These are phyloP conservation scores for Euclidium syriacum DNA, from an alignment of 345 rosid genomes.

Conservation along the genomic window DNA sequence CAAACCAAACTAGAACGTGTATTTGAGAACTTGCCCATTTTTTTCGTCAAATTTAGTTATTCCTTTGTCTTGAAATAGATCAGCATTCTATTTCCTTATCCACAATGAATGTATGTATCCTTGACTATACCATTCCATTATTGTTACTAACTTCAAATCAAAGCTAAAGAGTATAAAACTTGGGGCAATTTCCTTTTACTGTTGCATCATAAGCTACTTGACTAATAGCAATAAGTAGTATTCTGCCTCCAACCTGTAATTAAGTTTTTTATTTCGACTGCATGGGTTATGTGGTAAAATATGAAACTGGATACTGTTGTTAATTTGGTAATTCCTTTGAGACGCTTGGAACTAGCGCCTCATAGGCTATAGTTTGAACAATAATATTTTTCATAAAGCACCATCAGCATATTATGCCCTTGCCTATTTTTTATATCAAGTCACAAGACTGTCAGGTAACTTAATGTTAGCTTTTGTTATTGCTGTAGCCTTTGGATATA, in stretches of 20 bases:
- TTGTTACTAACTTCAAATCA: slow-evolving; percentile 1
- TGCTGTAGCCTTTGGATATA: slow-evolving; percentile 81
- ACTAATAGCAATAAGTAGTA: not conserved
- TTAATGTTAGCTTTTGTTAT: slow-evolving; percentile 19
- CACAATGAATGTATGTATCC: not conserved
- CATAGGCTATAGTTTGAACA: not conserved
- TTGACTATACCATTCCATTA: not conserved
- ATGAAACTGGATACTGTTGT: slow-evolving; percentile 9
- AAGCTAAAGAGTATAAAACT: not conserved
- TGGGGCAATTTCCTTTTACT: not conserved
- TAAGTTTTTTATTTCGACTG: not conserved
- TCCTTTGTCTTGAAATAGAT: not conserved
- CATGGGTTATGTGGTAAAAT: not conserved
- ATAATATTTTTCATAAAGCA: not conserved
- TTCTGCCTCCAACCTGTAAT: not conserved
- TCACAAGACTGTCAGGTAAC: not conserved
- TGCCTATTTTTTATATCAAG: not conserved
- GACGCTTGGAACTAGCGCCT: not conserved
- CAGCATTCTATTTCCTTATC: not conserved
- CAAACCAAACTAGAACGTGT: not conserved
- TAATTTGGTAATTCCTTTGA: not conserved
- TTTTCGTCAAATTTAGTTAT: not conserved
- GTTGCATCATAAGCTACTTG: slow-evolving; percentile 2
- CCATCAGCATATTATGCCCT: not conserved
- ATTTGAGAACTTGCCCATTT: not conserved